A percentile compares a stretch with the other conserved stretches of the same genome.
Evolutionary conservation across 2,329 filamentous ascomycete genomes (phyloP).

Genomic region (Zymoseptoria crescenta): DNA sequence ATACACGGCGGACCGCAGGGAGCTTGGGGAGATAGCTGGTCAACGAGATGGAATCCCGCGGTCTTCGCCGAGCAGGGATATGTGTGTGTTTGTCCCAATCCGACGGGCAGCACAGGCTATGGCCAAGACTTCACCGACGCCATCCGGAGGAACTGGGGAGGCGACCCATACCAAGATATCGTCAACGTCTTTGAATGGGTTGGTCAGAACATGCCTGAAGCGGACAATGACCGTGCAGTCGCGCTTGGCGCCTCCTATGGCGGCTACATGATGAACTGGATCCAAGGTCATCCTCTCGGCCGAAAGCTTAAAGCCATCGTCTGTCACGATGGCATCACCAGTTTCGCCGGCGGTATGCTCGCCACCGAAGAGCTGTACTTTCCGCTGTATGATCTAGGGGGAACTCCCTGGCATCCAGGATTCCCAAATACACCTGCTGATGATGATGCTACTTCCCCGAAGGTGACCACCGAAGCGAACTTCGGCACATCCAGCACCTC

Average conservation of each 20-base stretch:
- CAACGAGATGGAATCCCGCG: constrained; percentile 26
- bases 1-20: constrained; percentile 28
- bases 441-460: background rate
- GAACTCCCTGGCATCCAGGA: too few relatives aligned
- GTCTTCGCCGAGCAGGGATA: constrained; percentile 29
- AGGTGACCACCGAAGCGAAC: constrained; percentile 3
- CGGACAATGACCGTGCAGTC: constrained; percentile 63
- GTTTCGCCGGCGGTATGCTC: constrained; percentile 22
- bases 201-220: constrained; percentile 54
- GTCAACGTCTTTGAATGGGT: constrained; percentile 71
- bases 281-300: constrained; percentile 79
- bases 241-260: constrained; percentile 69
- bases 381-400: constrained; percentile 47
- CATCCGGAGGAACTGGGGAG: constrained; percentile 76
- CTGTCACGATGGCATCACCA: constrained; percentile 41
- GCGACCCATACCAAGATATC: constrained; percentile 74
- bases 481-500: constrained; percentile 10
- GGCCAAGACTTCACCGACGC: constrained; percentile 36
- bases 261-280: constrained; percentile 67
- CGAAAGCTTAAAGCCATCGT: constrained; percentile 80
- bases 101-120: constrained; percentile 26
- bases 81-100: constrained; percentile 24
- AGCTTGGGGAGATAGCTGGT: constrained; percentile 26
- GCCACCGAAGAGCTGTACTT: constrained; percentile 48
- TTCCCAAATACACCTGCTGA: too few relatives aligned